These are phyloP conservation scores for Lecanicillium sp. DNA, from an alignment of 2,329 filamentous ascomycete species.

Conservation along the genomic window DNA sequence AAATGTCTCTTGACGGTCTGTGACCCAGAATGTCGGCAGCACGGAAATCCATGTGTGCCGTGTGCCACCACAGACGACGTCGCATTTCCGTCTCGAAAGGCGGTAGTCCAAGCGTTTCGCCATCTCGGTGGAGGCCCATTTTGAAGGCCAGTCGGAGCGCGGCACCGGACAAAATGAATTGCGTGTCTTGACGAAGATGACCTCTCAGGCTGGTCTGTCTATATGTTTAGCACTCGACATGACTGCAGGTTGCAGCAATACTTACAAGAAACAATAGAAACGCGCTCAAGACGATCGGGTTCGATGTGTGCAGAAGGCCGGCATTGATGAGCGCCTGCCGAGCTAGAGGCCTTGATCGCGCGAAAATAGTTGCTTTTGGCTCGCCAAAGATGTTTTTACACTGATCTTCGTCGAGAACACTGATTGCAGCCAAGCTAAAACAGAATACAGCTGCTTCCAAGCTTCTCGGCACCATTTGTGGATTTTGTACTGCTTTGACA, in stretches of 20 bases:
- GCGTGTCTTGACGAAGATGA: slow-evolving; percentile 5
- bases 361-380: slow-evolving; percentile 18
- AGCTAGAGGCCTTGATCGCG: slow-evolving; percentile 19
- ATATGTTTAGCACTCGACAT: background rate
- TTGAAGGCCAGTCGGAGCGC: slow-evolving; percentile 30
- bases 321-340: slow-evolving; percentile 25
- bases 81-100: slow-evolving; percentile 8
- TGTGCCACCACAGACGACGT: slow-evolving; percentile 7
- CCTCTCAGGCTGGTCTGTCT: slow-evolving; percentile 8
- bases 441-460: slow-evolving; percentile 27
- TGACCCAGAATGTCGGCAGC: slow-evolving; percentile 4
- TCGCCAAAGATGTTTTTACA: slow-evolving; percentile 21
- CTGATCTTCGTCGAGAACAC: slow-evolving; percentile 17
- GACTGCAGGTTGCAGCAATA: background rate
- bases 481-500: slow-evolving; percentile 2
- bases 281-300: slow-evolving; percentile 26
- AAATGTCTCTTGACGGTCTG: slow-evolving; percentile 5
- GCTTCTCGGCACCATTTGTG: slow-evolving; percentile 24
- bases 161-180: slow-evolving; percentile 8
- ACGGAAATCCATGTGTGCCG: slow-evolving; percentile 7
- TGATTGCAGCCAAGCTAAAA: slow-evolving; percentile 27
- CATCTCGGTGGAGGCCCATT: slow-evolving; percentile 14
- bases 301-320: slow-evolving; percentile 26
- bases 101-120: background rate
- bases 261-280: slow-evolving; percentile 26